These are phyloP conservation scores for Sugiyamaella boreocaroliniensis DNA, from an alignment of 805 yeast genomes.

Conservation along the genomic window DNA sequence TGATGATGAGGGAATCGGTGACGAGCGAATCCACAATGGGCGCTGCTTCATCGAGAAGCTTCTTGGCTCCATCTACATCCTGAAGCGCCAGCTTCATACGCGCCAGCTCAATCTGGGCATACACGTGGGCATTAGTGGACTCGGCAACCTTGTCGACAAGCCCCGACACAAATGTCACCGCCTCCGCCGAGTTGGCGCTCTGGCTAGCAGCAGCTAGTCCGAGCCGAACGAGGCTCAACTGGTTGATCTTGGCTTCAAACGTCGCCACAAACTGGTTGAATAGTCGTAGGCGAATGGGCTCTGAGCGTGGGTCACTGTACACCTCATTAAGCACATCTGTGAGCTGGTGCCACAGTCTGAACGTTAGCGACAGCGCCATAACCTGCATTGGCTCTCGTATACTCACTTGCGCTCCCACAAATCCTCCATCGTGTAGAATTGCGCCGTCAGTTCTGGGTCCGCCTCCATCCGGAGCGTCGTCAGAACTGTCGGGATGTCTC, in stretches of 20 bases:
- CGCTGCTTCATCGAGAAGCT: slow-evolving; percentile 56
- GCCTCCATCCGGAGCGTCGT: slow-evolving; percentile 59
- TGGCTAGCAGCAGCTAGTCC: slow-evolving; percentile 49
- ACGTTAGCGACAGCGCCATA: not conserved
- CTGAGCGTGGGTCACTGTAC: slow-evolving; percentile 49
- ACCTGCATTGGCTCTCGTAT: not conserved
- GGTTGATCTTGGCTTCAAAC: slow-evolving; percentile 67
- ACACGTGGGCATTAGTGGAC: slow-evolving; percentile 45
- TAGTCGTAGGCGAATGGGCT: slow-evolving; percentile 53
- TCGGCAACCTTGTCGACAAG: slow-evolving; percentile 41
- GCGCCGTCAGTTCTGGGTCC: slow-evolving; percentile 55
- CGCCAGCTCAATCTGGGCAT: slow-evolving; percentile 67
- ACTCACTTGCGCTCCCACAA: slow-evolving; percentile 64
- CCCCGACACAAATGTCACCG: slow-evolving; percentile 42
- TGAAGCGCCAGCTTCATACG: slow-evolving; percentile 55
- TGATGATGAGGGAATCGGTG: slow-evolving; percentile 55
- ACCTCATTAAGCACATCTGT: slow-evolving; percentile 59
- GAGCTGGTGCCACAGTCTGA: slow-evolving; percentile 81
- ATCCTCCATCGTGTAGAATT: slow-evolving; percentile 70
- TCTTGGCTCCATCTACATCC: slow-evolving; percentile 54
- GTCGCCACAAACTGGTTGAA: slow-evolving; percentile 63
- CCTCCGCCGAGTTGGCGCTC: slow-evolving; percentile 39
- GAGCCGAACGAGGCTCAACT: slow-evolving; percentile 71
- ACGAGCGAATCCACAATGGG: slow-evolving; percentile 51
- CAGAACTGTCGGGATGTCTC: slow-evolving; percentile 44